phyloP scores from a whole-genome alignment of 768 basidiomycete species.

The Krasilnikovozyma curviuscula region DNA sequence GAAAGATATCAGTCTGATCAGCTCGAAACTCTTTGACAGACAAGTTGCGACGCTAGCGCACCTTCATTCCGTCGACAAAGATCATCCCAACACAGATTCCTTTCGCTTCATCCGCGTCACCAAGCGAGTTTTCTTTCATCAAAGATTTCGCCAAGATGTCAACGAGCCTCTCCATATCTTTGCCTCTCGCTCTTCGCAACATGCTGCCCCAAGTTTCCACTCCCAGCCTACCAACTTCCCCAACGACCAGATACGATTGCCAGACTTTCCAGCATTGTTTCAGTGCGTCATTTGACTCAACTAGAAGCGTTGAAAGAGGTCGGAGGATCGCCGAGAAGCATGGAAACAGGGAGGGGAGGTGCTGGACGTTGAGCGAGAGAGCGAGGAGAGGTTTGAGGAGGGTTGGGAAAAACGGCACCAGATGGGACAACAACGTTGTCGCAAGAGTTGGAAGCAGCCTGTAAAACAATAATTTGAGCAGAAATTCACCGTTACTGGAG shows the following conservation, averaged over 20 bases:
- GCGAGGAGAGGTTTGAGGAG: constrained; percentile 1
- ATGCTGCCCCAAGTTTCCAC: constrained; percentile 77
- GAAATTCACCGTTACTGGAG: neutral
- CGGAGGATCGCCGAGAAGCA: constrained; percentile 23
- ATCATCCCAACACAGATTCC: constrained; percentile 54
- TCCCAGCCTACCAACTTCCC: constrained; percentile 26
- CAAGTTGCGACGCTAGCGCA: constrained; percentile 33
- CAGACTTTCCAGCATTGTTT: constrained; percentile 17
- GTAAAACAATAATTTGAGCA: neutral
- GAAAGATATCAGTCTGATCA: constrained; percentile 39
- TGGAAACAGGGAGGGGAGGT: constrained; percentile 21
- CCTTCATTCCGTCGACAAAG: constrained; percentile 47
- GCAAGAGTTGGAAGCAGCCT: constrained; percentile 6
- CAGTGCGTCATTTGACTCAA: constrained; percentile 11
- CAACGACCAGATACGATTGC: constrained; percentile 18
- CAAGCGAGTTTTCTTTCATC: constrained; percentile 29
- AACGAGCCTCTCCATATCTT: constrained; percentile 40
- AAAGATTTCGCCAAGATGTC: constrained; percentile 30
- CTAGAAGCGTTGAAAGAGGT: constrained; percentile 16
- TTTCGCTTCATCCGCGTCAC: constrained; percentile 36
- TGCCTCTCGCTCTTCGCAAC: constrained; percentile 48
- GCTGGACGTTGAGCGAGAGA: constrained; percentile 5
- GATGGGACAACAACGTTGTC: neutral
- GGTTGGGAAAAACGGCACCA: constrained; percentile 16
- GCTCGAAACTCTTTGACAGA: constrained; percentile 39